Base-by-base conservation (phyloP, 768 basidiomycete species). In the Lactifluus echinatus region DNA sequence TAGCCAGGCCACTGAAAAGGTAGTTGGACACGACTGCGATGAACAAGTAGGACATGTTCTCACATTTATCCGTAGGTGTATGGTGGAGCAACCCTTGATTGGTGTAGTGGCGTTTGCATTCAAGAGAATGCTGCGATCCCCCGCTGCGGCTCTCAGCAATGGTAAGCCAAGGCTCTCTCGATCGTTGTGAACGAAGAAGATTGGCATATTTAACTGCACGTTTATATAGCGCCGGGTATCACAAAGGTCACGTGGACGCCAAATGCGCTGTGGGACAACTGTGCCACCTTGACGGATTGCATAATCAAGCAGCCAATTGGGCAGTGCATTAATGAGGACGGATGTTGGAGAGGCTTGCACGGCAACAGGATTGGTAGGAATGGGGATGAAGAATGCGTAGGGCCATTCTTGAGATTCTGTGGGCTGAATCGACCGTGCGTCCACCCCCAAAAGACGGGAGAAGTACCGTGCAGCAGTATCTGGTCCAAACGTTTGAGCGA, bases 51-150 rank as follows among this genome's bases (percentile, higher is more conserved):
- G 10, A 7, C 2, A 28, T 8, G 4, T 3, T 14, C 57, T 34
- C 21, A 54, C 57, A 8, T 53, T 59, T 8, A 59, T 59, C 12
- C 53, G 57, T 11, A 59, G 36, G 23, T 42, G 42, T 8, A 17
- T 54, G 0, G 57, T 59, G 2, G 39, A 44, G 31, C 39, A 21
- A 12, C 29, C 39, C 5, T 52, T 52, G 26, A 59, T 15, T 8
- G 19, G 52, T 15, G 57, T 40, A 0, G 26, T 0, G 1, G 8
- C 5, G 2, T 46, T 19, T 0, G 52, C 33, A 1, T 34, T 42
- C 12, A 43, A 28, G 2, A 59, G 47, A 4, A 8, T 43, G 33
- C 3, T 15, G 17, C 24, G 15, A 14, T 43, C 26, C 1, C 47
- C 52, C 23, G 19, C 3, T 1, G 8, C 19, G 8, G 57, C 52